Conservation (phyloP, 179 eudicot species). For the Beta lomatogona region DNA sequence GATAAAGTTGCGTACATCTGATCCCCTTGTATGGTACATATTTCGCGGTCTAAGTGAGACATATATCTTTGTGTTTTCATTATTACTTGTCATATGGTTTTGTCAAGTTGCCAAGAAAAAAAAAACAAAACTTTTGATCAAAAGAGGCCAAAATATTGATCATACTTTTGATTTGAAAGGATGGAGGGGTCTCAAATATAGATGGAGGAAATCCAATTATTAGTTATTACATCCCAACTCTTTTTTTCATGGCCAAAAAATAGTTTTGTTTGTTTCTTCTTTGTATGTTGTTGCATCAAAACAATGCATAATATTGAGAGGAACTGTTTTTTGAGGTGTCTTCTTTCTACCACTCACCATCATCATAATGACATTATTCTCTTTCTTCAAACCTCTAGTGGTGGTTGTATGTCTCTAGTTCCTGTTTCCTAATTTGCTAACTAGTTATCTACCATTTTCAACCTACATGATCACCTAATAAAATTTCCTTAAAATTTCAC, state of each 20-base stretch:
- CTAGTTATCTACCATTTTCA: neutral
- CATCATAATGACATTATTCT: constrained; percentile 11
- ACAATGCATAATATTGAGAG: constrained; percentile 21
- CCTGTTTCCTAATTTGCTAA: constrained; percentile 20
- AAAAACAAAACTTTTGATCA: constrained; percentile 1
- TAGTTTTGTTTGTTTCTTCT: neutral
- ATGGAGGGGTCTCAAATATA: constrained; percentile 9
- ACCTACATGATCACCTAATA: neutral
- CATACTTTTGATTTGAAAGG: constrained; percentile 16
- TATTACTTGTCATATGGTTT: constrained; percentile 4
- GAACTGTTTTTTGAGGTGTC: constrained; percentile 28
- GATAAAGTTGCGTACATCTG: constrained; percentile 13
- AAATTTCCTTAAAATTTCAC: neutral
- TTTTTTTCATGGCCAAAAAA: neutral
- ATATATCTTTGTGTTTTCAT: neutral
- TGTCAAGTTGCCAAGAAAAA: neutral
- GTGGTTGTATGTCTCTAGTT: neutral
- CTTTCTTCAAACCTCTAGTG: neutral
- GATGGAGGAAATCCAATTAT: constrained; percentile 17
- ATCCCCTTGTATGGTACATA: neutral
- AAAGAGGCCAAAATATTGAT: constrained; percentile 22
- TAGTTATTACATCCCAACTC: constrained; percentile 18
- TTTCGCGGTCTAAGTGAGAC: neutral
- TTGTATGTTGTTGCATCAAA: constrained; percentile 15
- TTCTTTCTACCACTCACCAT: constrained; percentile 4